Percentiles rank a stretch among this genome's conserved stretches.
phyloP scores from a whole-genome alignment of 306 rosid species.

The Malus sylvestris region DNA sequence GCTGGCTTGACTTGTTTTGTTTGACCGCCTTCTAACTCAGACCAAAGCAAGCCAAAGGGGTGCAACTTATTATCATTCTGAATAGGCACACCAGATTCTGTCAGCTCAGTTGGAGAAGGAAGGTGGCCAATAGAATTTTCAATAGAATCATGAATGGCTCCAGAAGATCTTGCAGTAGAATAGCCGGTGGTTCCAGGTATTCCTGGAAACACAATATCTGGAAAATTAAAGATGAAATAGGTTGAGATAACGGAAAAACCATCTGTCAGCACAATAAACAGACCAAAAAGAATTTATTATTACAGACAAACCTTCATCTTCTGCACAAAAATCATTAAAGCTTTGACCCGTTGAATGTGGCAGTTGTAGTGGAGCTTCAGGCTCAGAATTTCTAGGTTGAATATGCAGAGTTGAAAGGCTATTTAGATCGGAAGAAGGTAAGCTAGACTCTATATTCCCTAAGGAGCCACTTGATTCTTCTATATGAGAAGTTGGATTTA shows the following conservation, averaged over 20 bases:
- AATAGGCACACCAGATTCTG: slow-evolving; percentile 28
- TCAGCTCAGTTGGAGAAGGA: slow-evolving; percentile 21
- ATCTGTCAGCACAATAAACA: background rate
- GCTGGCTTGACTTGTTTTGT: slow-evolving; percentile 24
- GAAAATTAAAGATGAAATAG: background rate
- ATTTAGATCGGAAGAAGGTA: slow-evolving; percentile 16
- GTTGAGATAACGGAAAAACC: background rate
- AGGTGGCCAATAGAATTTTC: slow-evolving; percentile 23
- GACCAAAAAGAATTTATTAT: background rate
- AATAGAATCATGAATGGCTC: slow-evolving; percentile 12
- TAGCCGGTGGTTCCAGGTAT: slow-evolving; percentile 28
- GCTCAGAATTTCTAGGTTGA: slow-evolving; percentile 28
- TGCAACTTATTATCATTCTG: slow-evolving; percentile 43
- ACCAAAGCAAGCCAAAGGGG: slow-evolving; percentile 58
- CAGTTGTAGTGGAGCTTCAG: slow-evolving; percentile 27
- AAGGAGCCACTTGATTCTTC: slow-evolving; percentile 24
- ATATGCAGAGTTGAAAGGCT: slow-evolving; percentile 27
- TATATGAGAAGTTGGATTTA: slow-evolving; percentile 17
- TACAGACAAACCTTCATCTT: slow-evolving; percentile 40
- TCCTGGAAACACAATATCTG: slow-evolving; percentile 43
- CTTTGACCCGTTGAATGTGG: slow-evolving; percentile 32
- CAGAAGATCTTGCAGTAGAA: slow-evolving; percentile 25
- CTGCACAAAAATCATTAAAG: slow-evolving; percentile 29
- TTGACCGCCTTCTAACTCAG: slow-evolving; percentile 44
- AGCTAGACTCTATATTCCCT: slow-evolving; percentile 24